A percentile compares a stretch with the other conserved stretches of the same genome.
phyloP scores from a whole-genome alignment of 2,329 filamentous ascomycete genomes.

The Cryoendolithus antarcticus region DNA sequence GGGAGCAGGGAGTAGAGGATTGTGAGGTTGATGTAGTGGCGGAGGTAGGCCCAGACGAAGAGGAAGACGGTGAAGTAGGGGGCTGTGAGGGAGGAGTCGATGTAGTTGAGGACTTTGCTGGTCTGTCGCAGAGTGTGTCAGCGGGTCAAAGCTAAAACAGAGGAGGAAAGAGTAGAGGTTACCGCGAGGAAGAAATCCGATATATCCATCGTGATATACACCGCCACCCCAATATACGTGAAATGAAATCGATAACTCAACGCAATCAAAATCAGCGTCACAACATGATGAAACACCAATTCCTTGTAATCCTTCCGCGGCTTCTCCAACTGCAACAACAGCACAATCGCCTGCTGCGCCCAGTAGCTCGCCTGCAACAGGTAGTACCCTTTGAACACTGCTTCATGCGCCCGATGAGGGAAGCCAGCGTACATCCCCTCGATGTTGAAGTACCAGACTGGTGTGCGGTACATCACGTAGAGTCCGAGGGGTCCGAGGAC shows the following conservation, averaged over 20 bases:
- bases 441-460: conserved; percentile 94
- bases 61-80: conserved; percentile 82
- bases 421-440: conserved; percentile 79
- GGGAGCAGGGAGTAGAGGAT: conserved; percentile 66
- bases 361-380: conserved; percentile 90
- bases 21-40: conserved; percentile 70
- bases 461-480: conserved; percentile 83
- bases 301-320: conserved; percentile 92
- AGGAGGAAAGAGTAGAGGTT: conserved; percentile 26
- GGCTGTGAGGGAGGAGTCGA: conserved; percentile 64
- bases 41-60: conserved; percentile 73
- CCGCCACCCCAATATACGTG: conserved; percentile 83
- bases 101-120: conserved; percentile 83
- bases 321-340: conserved; percentile 80
- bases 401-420: conserved; percentile 71
- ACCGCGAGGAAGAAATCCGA: conserved; percentile 92
- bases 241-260: conserved; percentile 94
- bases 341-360: conserved; percentile 84
- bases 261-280: conserved; percentile 71
- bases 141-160: too few species aligned
- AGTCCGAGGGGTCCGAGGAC: conserved; percentile 72
- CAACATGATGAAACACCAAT: conserved; percentile 80
- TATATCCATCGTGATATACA: conserved; percentile 91
- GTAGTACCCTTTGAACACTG: conserved; percentile 86
- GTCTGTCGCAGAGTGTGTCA: conserved; percentile 40